Evolutionary conservation across 1,284 basidiomycete species (phyloP).

Genomic region (Malassezia nana): DNA sequence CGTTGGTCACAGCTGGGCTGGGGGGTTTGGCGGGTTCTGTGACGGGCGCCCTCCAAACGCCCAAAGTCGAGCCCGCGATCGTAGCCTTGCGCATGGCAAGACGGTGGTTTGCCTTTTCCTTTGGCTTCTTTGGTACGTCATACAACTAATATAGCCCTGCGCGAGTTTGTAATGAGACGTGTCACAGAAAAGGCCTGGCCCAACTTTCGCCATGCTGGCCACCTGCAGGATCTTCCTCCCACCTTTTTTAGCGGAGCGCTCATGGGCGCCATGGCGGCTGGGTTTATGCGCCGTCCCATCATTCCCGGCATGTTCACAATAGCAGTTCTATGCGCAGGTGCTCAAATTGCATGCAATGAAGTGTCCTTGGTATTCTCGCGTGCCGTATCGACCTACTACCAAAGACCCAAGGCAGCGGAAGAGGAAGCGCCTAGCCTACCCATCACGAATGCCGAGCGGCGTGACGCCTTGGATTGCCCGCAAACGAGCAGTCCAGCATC

Average conservation of each 20-base stretch:
- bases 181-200: neutral
- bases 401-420: neutral
- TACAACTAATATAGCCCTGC: neutral
- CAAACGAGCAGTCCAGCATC: neutral
- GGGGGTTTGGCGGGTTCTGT: neutral
- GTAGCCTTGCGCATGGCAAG: conserved; percentile 2
- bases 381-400: neutral
- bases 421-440: neutral
- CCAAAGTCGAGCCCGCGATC: neutral
- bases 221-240: neutral
- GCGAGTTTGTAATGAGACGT: conserved; percentile 5
- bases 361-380: neutral
- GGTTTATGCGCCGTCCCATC: neutral
- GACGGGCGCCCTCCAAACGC: neutral
- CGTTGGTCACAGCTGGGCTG: neutral
- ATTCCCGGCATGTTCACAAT: conserved; percentile 8
- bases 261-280: conserved; percentile 6
- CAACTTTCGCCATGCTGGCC: neutral
- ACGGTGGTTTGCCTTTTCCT: conserved; percentile 9
- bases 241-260: conserved; percentile 5
- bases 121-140: conserved; percentile 16
- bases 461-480: neutral
- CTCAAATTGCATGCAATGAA: conserved; percentile 9
- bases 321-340: neutral
- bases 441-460: neutral